A percentile compares a stretch with the other conserved stretches of the same genome.
These are phyloP conservation scores for Mycena citricolor DNA, from an alignment of 1,284 basidiomycete genomes.

Conservation along the genomic window DNA sequence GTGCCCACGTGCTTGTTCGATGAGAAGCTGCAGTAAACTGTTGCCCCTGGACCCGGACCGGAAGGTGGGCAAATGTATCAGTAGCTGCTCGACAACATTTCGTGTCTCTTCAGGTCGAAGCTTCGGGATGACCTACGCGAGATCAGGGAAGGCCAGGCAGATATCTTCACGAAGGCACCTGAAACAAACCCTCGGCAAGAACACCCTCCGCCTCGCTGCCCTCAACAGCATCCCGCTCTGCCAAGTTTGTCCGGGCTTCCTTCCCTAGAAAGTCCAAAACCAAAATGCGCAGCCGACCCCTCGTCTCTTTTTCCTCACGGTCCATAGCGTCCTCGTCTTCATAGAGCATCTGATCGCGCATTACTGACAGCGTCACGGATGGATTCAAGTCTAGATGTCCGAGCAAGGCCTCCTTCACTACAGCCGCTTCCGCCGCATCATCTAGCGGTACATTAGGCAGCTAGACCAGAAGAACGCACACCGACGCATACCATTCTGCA, in stretches of 20 bases:
- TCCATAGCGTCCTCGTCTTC: constrained; percentile 46
- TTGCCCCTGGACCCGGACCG: constrained; percentile 35
- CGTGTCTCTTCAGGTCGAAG: constrained; percentile 42
- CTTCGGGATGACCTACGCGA: constrained; percentile 51
- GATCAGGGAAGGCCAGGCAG: background rate
- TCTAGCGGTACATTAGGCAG: constrained; percentile 45
- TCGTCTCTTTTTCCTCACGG: constrained; percentile 57
- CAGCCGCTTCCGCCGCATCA: constrained; percentile 59
- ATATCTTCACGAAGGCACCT: constrained; percentile 36
- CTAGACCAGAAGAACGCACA: background rate
- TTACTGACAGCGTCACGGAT: constrained; percentile 56
- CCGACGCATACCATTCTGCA: constrained; percentile 66
- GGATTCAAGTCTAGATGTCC: constrained; percentile 67
- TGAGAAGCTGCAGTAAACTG: constrained; percentile 44
- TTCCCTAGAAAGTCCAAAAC: constrained; percentile 59
- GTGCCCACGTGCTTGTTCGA: constrained; percentile 39
- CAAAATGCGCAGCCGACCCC: constrained; percentile 55
- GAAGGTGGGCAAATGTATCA: constrained; percentile 40
- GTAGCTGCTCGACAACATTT: constrained; percentile 52
- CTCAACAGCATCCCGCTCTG: constrained; percentile 45
- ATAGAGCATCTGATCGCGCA: constrained; percentile 65
- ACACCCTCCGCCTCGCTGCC: constrained; percentile 48
- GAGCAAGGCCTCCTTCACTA: constrained; percentile 59
- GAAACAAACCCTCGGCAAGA: constrained; percentile 48
- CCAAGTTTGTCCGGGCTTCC: constrained; percentile 49